Evolutionary conservation across 2,329 filamentous ascomycete genomes (phyloP), one percentile per base, ranked within the genome.

Genomic region (Aspergillus ochraceus): DNA sequence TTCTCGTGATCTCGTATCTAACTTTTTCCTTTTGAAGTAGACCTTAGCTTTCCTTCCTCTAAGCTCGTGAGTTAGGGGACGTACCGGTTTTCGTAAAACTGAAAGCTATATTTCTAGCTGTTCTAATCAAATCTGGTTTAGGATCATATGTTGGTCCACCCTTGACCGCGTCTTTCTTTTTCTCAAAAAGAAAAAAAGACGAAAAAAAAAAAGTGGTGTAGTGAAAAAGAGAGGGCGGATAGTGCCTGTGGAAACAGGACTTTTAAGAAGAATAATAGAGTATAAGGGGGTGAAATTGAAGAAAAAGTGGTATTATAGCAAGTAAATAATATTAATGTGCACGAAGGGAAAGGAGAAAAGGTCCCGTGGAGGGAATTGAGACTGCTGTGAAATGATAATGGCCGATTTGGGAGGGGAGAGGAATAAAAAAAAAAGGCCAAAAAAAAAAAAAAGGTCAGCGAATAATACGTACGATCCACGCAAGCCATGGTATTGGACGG

Each of bases 1-100:
- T 72, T 86, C 79, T 68, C 72, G 62, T 65, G 22, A 24, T 61
- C 42, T 66, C 60, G 59, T 63, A 50, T 61, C 54, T 67, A 59
- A 10, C 1, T 42, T 58, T 54, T 57, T 53, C 55, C 56, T 17
- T 47, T 47, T 12, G 10, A 47, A 22, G 19, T 47, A 14, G 9
- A 47, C 5, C 9, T 47, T 47, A 47, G 45, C 36, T 42, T 47
- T 6, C 10, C 9, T 24, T 22, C 45, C 45, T 47, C 10, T 11
- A 5, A n/a, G 14, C 36, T 14, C 14, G 14, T 42, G 36, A 42
- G 5, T 42, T 42, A 8, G 14, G 8, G 14, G 36, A n/a, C 36
- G 12, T 42, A 42, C 36, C 36, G 14, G 36, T 42, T 42, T 42
- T 42, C 36, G 36, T 42, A 42, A 42, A 42, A 6, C 6, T n/a